Conservation (phyloP, 1,139 yeast species). For the Zygosaccharomyces sapae region DNA sequence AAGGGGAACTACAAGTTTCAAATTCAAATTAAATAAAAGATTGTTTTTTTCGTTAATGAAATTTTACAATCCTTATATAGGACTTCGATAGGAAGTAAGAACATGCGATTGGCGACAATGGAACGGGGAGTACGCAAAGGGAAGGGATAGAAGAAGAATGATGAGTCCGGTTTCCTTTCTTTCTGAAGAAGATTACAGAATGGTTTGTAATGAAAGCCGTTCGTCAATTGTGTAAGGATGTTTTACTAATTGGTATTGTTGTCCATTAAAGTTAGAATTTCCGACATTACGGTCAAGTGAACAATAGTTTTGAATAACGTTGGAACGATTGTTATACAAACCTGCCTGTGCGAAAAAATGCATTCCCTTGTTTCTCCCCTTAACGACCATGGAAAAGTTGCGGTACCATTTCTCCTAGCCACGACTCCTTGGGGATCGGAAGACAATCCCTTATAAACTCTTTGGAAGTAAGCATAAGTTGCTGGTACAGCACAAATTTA, state of each 20-base stretch:
- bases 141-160: neutral
- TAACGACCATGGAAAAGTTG: constrained; percentile 36
- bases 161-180: neutral
- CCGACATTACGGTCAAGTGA: neutral
- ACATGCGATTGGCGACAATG: neutral
- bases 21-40: neutral
- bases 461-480: constrained; percentile 76
- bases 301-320: neutral
- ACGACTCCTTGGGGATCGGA: constrained; percentile 56
- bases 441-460: constrained; percentile 88
- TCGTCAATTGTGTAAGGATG: constrained; percentile 3
- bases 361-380: too few species aligned
- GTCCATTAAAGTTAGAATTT: neutral
- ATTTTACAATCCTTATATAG: neutral
- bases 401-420: constrained; percentile 63
- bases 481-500: constrained; percentile 70
- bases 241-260: neutral
- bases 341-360: neutral
- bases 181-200: neutral
- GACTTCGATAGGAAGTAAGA: neutral
- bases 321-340: neutral
- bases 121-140: neutral
- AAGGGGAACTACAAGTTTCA: too few species aligned
- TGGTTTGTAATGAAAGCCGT: neutral
- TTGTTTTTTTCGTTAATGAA: neutral